phyloP scores from a whole-genome alignment of 805 yeast genomes.

The Yarrowia keelungensis region DNA sequence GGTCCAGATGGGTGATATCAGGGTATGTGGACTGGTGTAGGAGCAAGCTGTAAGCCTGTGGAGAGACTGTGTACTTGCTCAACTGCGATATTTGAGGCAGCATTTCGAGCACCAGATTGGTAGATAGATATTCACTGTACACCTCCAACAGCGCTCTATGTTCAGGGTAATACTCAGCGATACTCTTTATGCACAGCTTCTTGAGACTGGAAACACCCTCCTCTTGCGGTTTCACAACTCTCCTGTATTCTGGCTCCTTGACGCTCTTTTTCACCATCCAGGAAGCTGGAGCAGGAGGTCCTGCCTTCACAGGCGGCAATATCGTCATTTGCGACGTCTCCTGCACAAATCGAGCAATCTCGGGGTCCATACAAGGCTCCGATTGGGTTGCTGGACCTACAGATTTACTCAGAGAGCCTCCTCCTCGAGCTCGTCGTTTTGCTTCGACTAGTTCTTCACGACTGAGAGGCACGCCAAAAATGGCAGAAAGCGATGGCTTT shows the following conservation, averaged over 20 bases:
- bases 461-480: slow-evolving; percentile 18
- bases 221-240: background rate
- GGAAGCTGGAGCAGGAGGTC: slow-evolving; percentile 15
- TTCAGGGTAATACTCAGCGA: slow-evolving; percentile 5
- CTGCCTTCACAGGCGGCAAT: slow-evolving; percentile 22
- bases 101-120: slow-evolving; percentile 13
- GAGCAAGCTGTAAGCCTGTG: background rate
- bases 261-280: slow-evolving; percentile 14
- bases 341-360: slow-evolving; percentile 14
- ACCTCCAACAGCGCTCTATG: slow-evolving; percentile 12
- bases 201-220: slow-evolving; percentile 8
- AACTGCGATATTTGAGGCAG: slow-evolving; percentile 15
- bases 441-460: slow-evolving; percentile 15
- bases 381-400: slow-evolving; percentile 24
- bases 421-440: slow-evolving; percentile 14
- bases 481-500: slow-evolving; percentile 3
- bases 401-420: slow-evolving; percentile 14
- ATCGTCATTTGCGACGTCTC: background rate
- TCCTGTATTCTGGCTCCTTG: background rate
- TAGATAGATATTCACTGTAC: slow-evolving; percentile 8
- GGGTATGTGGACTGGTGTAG: background rate
- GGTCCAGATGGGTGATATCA: background rate
- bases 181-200: background rate
- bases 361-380: slow-evolving; percentile 26
- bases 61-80: background rate